These are phyloP conservation scores for Vickermania spadyakhi DNA, from an alignment of 208 protist genomes.

Conservation along the genomic window DNA sequence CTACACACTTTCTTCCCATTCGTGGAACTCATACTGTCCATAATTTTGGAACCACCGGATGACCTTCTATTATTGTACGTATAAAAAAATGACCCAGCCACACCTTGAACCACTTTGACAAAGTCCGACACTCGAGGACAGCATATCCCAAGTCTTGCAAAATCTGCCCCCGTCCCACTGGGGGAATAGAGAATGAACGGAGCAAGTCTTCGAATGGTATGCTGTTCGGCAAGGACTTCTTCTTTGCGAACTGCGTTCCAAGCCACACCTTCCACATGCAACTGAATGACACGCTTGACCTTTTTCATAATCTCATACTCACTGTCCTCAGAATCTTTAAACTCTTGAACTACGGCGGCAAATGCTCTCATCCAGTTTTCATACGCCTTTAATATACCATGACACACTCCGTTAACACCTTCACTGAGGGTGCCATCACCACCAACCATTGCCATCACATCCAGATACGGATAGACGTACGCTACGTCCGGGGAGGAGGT, in stretches of 20 bases:
- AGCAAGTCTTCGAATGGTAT: slow-evolving; percentile 45
- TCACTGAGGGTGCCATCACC: slow-evolving; percentile 80
- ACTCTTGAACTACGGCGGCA: not conserved
- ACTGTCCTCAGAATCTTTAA: slow-evolving; percentile 1
- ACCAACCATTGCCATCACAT: slow-evolving; percentile 51
- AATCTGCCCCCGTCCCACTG: slow-evolving; percentile 64
- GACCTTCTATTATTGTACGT: slow-evolving; percentile 1
- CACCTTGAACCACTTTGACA: slow-evolving; percentile 12
- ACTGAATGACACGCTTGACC: not conserved
- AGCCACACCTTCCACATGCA: not conserved
- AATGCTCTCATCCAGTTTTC: not conserved
- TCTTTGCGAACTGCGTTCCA: slow-evolving; percentile 13
- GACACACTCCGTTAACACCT: slow-evolving; percentile 61
- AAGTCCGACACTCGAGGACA: slow-evolving; percentile 29
- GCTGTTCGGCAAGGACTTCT: slow-evolving; percentile 27
- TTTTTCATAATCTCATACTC: not conserved
- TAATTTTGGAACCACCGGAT: not conserved
- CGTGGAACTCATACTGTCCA: not conserved
- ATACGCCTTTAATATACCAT: slow-evolving; percentile 30
- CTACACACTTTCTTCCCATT: too few species aligned
- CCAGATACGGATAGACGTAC: slow-evolving; percentile 5
- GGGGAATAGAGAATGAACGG: slow-evolving; percentile 57
- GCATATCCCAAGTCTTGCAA: slow-evolving; percentile 57
- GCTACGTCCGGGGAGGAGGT: not conserved
- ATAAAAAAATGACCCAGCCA: slow-evolving; percentile 1